Conservation (phyloP, 2,329 filamentous ascomycete species). For the Pseudogymnoascus destructans region DNA sequence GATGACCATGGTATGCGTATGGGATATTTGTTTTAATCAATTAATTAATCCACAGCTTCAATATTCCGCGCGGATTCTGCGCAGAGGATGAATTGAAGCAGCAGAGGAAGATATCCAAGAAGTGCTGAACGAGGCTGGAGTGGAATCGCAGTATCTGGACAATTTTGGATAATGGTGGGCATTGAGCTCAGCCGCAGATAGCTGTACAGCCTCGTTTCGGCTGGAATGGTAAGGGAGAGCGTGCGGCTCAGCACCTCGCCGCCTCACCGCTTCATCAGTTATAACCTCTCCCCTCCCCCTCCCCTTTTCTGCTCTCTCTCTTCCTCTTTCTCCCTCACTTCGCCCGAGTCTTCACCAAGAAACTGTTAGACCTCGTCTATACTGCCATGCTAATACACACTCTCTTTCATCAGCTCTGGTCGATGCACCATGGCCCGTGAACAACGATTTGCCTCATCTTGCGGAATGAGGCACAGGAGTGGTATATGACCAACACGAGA, state of each 20-base stretch:
- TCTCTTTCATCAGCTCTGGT: too few species aligned
- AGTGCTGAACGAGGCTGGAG: not conserved
- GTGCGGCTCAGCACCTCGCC: not conserved
- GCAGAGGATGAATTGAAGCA: not conserved
- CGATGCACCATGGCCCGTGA: too few species aligned
- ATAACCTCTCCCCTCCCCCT: not conserved
- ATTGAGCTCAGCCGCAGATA: not conserved
- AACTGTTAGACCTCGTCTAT: too few species aligned
- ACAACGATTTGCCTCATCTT: too few species aligned
- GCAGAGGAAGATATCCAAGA: not conserved
- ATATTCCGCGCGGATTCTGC: not conserved
- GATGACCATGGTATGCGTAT: not conserved
- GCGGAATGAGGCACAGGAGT: too few species aligned
- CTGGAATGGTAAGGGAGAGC: not conserved
- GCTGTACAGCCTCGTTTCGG: not conserved
- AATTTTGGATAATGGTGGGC: not conserved
- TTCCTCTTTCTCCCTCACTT: not conserved
- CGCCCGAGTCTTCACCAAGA: not conserved
- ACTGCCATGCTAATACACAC: too few species aligned
- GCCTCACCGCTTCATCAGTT: not conserved
- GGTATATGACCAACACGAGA: too few species aligned
- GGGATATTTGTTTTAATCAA: not conserved
- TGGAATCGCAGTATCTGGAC: not conserved
- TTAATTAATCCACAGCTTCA: not conserved
- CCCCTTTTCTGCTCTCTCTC: not conserved